These are phyloP conservation scores for Boletus semigastroideus DNA, from an alignment of 1,284 basidiomycete genomes.

Conservation along the genomic window DNA sequence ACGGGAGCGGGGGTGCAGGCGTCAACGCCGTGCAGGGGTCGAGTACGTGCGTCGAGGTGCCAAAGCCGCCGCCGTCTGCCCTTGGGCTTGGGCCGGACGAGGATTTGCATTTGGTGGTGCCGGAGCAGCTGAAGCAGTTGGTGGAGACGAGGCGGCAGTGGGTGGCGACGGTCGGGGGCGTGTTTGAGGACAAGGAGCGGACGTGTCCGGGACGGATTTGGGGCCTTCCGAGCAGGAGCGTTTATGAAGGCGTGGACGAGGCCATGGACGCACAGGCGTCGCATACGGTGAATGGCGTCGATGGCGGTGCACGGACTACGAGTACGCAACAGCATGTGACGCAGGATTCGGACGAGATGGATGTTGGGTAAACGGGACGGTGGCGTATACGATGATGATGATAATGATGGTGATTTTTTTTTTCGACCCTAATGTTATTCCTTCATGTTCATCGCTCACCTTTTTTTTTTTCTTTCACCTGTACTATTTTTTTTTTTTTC, in stretches of 20 bases:
- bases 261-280: slow-evolving; percentile 39
- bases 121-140: slow-evolving; percentile 67
- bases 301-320: slow-evolving; percentile 34
- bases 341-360: slow-evolving; percentile 49
- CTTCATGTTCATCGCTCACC: slow-evolving; percentile 29
- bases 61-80: slow-evolving; percentile 60
- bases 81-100: slow-evolving; percentile 68
- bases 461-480: slow-evolving; percentile 16
- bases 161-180: slow-evolving; percentile 66
- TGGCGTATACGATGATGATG: too few relatives aligned
- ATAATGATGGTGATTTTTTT: too few relatives aligned
- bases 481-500: slow-evolving; percentile 26
- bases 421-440: slow-evolving; percentile 34
- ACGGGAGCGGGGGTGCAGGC: slow-evolving; percentile 36
- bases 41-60: slow-evolving; percentile 31
- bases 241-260: slow-evolving; percentile 74
- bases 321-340: slow-evolving; percentile 43
- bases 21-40: too few relatives aligned
- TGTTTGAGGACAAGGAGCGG: slow-evolving; percentile 67
- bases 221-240: slow-evolving; percentile 71
- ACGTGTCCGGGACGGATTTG: slow-evolving; percentile 66
- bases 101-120: slow-evolving; percentile 63
- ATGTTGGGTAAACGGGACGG: slow-evolving; percentile 44
- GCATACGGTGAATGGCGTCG: slow-evolving; percentile 14
- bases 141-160: slow-evolving; percentile 72